A percentile compares a stretch with the other conserved stretches of the same genome.
Evolutionary conservation across 345 rosid species (phyloP).

Genomic region (Sisymbrium irio): DNA sequence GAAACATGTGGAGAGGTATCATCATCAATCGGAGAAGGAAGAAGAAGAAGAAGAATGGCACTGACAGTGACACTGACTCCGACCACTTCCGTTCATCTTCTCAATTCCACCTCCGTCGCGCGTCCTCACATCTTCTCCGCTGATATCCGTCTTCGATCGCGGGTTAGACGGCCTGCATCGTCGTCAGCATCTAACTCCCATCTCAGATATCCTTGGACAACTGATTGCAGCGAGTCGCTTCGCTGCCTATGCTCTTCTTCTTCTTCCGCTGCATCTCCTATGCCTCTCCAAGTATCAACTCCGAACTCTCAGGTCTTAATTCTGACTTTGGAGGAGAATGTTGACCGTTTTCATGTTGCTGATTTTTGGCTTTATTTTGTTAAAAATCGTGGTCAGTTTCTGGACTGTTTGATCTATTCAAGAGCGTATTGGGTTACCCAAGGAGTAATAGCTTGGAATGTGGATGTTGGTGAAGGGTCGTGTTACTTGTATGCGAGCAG

Average conservation of each 20-base stretch:
- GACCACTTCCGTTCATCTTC: conserved; percentile 28
- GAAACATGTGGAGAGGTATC: neutral
- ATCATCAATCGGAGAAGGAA: neutral
- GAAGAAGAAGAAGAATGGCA: conserved; percentile 14
- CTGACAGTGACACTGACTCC: conserved; percentile 15
- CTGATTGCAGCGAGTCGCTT: conserved; percentile 11
- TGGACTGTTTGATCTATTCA: conserved; percentile 50
- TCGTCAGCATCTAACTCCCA: conserved; percentile 19
- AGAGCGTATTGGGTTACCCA: conserved; percentile 73
- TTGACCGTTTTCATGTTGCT: neutral
- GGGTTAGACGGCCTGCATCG: conserved; percentile 2
- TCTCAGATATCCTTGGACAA: conserved; percentile 10
- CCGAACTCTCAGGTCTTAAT: conserved; percentile 50
- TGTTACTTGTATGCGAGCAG: conserved; percentile 72
- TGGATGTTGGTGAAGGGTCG: conserved; percentile 54
- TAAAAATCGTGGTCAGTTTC: conserved; percentile 44
- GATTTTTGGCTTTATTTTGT: too few relatives aligned
- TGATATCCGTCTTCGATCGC: conserved; percentile 10
- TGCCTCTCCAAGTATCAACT: conserved; percentile 46
- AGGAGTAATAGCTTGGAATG: conserved; percentile 77
- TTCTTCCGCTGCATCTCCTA: conserved; percentile 38
- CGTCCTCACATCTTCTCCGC: conserved; percentile 7
- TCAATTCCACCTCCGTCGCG: conserved; percentile 17
- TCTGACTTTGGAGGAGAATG: neutral
- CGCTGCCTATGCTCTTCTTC: conserved; percentile 45